Evolutionary conservation across 345 rosid genomes (phyloP), one percentile per base, ranked within the genome.

Genomic region (Heritiera littoralis): DNA sequence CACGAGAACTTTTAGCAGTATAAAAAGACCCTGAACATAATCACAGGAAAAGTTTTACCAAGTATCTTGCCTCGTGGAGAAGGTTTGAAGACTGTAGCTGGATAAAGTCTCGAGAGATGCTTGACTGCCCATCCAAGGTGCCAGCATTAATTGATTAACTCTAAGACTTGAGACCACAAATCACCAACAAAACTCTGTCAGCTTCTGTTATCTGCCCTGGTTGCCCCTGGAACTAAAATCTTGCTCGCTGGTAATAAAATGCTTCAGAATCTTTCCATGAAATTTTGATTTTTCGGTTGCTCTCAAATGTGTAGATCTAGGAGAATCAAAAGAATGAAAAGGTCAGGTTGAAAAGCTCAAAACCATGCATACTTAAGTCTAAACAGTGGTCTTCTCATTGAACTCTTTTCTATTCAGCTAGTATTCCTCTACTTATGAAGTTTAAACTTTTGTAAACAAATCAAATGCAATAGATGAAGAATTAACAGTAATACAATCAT

Each of bases 291-390:
- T 87, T 92, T 81, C 97, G 63, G 98, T 91, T 83, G 98, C 96
- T 86, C 90, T 95, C 88, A 95, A 85, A 83, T 93, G 98, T 74
- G 92, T 88, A 63, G 98, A 93, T 86, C 97, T 88, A 81, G 97
- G 98, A 69, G 98, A 91, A 85, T 95, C 99, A 87, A 92, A 93
- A 59, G 98, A 89, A 84, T 91, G 92, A 87, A 76, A 95, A 87
- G 70, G 89, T 90, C 81, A 88, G 84, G 87, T 94, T 95, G 84
- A 93, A 95, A 86, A 93, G 92, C 89, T 93, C 99, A 90, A 93
- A 95, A 82, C 90, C 92, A 66, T 97, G 97, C 99, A 93, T 91
- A 11, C 99, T 94, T 68, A 95, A 85, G 86, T 93, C 98, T 86
- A 95, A 85, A 91, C 49, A 58, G 81, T 15, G 38, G 46, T 84